A percentile compares a stretch with the other conserved stretches of the same genome.
These are phyloP conservation scores for Aspergillus neoniger DNA, from an alignment of 2,329 filamentous ascomycete genomes.

Conservation along the genomic window DNA sequence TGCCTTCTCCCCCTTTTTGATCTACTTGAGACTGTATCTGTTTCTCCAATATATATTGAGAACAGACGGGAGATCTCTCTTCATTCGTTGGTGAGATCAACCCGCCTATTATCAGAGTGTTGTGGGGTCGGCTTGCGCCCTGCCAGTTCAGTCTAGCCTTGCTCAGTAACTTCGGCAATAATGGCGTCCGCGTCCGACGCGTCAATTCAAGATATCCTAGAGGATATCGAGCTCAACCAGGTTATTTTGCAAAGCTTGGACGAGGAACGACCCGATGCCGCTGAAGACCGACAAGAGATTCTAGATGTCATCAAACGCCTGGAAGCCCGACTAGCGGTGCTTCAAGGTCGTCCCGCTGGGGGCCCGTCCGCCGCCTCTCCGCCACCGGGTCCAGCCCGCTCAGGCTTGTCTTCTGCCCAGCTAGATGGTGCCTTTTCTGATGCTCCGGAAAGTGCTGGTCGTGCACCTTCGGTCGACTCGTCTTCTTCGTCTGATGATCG, in stretches of 20 bases:
- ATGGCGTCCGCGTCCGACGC: slow-evolving; percentile 19
- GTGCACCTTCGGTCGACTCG: not conserved
- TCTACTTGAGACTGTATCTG: not conserved
- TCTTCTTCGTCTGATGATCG: not conserved
- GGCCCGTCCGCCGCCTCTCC: slow-evolving; percentile 4
- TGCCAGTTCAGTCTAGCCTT: not conserved
- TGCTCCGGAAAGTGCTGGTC: not conserved
- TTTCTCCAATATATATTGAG: not conserved
- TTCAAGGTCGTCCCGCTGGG: slow-evolving; percentile 19
- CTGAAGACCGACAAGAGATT: slow-evolving; percentile 31
- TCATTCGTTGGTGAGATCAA: not conserved
- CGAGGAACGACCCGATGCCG: slow-evolving; percentile 27
- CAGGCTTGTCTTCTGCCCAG: slow-evolving; percentile 8
- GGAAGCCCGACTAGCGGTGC: slow-evolving; percentile 27
- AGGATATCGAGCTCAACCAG: slow-evolving; percentile 36
- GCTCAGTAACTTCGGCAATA: not conserved
- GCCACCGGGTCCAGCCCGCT: not conserved
- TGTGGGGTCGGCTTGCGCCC: not conserved
- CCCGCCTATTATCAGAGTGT: not conserved
- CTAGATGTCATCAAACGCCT: slow-evolving; percentile 26
- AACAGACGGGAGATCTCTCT: not conserved
- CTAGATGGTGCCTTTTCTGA: slow-evolving; percentile 19
- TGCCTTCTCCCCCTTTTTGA: not conserved
- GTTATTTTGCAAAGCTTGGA: slow-evolving; percentile 35
- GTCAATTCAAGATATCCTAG: slow-evolving; percentile 30